Base-by-base conservation (phyloP, 139 green algal species). In the Auxenochlorella protothecoides region DNA sequence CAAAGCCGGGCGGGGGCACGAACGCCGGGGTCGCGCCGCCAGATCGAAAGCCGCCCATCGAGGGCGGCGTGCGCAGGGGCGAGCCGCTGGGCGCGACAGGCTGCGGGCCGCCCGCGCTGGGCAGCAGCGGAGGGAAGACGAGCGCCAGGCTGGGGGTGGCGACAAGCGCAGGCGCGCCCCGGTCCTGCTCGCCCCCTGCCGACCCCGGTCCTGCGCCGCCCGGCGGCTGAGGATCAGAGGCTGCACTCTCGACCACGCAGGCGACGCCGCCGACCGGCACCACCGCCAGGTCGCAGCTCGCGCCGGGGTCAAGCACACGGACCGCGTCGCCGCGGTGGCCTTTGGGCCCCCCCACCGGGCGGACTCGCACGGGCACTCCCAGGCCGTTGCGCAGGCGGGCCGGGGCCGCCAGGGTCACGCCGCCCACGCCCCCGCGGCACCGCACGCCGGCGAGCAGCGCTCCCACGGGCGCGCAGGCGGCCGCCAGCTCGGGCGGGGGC, bases 121-220 rank as follows among this genome's bases (percentile, higher is more conserved):
- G 27, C 27, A 74, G 68, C n/a, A 74, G 54, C 4, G 61, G 70
- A 0, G 70, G 70, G 15, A 74, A 61, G 10, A 74, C 70, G 54
- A 74, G 2, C 2, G 70, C 15, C 70, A 74, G 10, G 61, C 70
- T 53, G 12, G 53, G 51, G 8, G 27, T 44, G 27, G 27, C 27
- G 27, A 44, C 27, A 1, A 44, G 27, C 27, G 27, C 53, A 4
- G 5, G 13, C 44, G 57, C 16, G 66, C 3, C 9, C 27, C 27
- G 3, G 68, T 57, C 56, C 5, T 3, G 44, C 5, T 6, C 59
- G 62, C 62, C 6, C 13, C 62, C 63, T 16, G 54, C 54, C 10
- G 54, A 27, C 57, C n/a, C 53, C 27, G 62, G 11, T 55, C 15
- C 12, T 10, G 65, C 51, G 52, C 12, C 6, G 68, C 0, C 14